Base-by-base conservation (phyloP, 1,284 basidiomycete species). In the Ceratorhiza oryzae-sativae region DNA sequence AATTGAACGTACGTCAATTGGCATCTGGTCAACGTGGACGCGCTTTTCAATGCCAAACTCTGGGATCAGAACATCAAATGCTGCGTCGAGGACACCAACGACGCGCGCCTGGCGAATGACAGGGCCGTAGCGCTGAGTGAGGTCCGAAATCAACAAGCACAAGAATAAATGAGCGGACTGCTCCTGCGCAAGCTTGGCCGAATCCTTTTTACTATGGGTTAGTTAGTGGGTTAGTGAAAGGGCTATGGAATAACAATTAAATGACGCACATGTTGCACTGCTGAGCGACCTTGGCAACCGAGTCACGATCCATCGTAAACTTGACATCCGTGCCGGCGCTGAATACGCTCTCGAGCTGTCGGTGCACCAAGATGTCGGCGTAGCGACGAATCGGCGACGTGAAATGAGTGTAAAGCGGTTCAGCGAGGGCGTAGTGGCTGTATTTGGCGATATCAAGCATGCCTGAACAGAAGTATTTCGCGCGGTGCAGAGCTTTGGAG, bases 361-460 rank as follows among this genome's bases (percentile, higher is more conserved):
- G 94, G 79, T 99, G 97, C 18, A 98, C 96, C 68, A 98, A 85
- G 56, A 99, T 85, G 80, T 99, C 97, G 73, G 97, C 95, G 79
- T 96, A 97, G 41, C 94, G 91, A 73, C 94, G 89, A 76, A 96
- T 94, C 3, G 94, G 94, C 2, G 93, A 95, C 18, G 96, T 97
- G 82, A 98, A 99, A 81, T 99, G 97, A 27, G 96, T 97, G 84
- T 99, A 99, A 62, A 99, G 84, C 8, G 97, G 95, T 6, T 89
- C 84, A 77, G 91, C 97, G 77, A 99, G 85, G 0, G 95, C 90
- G 80, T 94, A 98, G 82, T 99, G 97, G 41, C 87, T 83, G 80
- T 98, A 99, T 83, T 99, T 98, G 53, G 95, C 94, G 78, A 99
- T 99, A 81, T 99, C 97, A 76, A 99, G 86, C 94, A 98, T 97